phyloP scores from a whole-genome alignment of 2,329 filamentous ascomycete species.

The Uncinocarpus reesii region DNA sequence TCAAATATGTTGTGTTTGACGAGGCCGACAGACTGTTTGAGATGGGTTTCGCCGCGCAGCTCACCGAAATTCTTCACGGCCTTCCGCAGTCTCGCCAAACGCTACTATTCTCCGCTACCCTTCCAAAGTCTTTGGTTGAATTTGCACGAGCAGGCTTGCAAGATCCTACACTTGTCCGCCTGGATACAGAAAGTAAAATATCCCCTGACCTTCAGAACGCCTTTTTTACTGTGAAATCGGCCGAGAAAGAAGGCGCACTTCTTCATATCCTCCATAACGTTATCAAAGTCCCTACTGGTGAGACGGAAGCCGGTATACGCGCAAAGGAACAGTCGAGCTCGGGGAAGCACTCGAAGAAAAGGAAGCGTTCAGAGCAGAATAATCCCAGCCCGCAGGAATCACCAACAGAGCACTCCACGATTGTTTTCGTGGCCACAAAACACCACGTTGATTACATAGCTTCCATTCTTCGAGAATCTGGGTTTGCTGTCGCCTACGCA shows the following conservation, averaged over 20 bases:
- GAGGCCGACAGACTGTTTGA: conserved; percentile 96
- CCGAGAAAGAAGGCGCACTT: conserved; percentile 86
- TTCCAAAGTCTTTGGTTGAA: conserved; percentile 88
- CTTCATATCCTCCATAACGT: conserved; percentile 82
- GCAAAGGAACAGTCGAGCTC: conserved; percentile 39
- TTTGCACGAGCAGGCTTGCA: conserved; percentile 89
- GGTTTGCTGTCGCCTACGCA: conserved; percentile 84
- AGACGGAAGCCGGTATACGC: conserved; percentile 44
- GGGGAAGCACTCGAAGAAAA: conserved; percentile 34
- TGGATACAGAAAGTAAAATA: conserved; percentile 92
- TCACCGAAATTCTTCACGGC: conserved; percentile 85
- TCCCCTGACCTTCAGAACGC: conserved; percentile 92
- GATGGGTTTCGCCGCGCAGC: conserved; percentile 92
- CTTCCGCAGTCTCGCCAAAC: conserved; percentile 79
- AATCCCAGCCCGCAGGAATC: conserved; percentile 51
- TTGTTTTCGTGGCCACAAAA: conserved; percentile 89
- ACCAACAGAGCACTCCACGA: conserved; percentile 82
- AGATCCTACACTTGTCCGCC: conserved; percentile 76
- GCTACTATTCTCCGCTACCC: conserved; percentile 84
- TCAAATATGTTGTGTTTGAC: conserved; percentile 92
- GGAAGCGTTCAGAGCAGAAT: conserved; percentile 41
- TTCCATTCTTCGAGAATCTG: conserved; percentile 64
- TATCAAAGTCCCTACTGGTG: conserved; percentile 74
- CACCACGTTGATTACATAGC: conserved; percentile 94
- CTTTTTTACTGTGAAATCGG: conserved; percentile 86